These are phyloP conservation scores for Tetramitus jugosus DNA, from an alignment of 208 protist species.

Conservation along the genomic window DNA sequence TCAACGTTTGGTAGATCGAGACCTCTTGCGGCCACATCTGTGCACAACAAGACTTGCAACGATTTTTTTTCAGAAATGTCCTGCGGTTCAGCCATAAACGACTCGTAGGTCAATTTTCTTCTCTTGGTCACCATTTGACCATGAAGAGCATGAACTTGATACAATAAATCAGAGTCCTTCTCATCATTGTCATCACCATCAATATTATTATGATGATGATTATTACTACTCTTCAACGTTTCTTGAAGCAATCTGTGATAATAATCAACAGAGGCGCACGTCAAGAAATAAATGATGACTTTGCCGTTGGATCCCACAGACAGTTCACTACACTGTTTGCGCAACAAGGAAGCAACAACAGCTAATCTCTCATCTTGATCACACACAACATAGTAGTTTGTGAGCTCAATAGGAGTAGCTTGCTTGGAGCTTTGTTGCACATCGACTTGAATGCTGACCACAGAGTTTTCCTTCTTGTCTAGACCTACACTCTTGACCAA, in stretches of 20 bases:
- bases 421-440: not conserved
- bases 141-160: slow-evolving; percentile 64
- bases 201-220: not conserved
- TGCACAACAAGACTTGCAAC: slow-evolving; percentile 79
- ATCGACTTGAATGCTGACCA: not conserved
- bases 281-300: slow-evolving; percentile 80
- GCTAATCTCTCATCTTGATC: slow-evolving; percentile 68
- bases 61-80: slow-evolving; percentile 33
- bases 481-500: slow-evolving; percentile 70
- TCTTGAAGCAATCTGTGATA: slow-evolving; percentile 39
- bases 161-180: not conserved
- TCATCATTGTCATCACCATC: not conserved
- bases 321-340: slow-evolving; percentile 32
- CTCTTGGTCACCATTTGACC: slow-evolving; percentile 77
- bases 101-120: slow-evolving; percentile 62
- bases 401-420: slow-evolving; percentile 33
- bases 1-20: slow-evolving; percentile 88
- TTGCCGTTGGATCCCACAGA: slow-evolving; percentile 37
- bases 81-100: slow-evolving; percentile 49
- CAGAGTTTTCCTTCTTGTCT: slow-evolving; percentile 50
- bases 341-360: slow-evolving; percentile 64
- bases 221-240: slow-evolving; percentile 47
- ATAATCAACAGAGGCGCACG: slow-evolving; percentile 70
- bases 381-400: slow-evolving; percentile 69
- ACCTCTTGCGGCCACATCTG: slow-evolving; percentile 84